Evolutionary conservation across 805 yeast genomes (phyloP).

Genomic region (Sugiyamaella valdiviana): DNA sequence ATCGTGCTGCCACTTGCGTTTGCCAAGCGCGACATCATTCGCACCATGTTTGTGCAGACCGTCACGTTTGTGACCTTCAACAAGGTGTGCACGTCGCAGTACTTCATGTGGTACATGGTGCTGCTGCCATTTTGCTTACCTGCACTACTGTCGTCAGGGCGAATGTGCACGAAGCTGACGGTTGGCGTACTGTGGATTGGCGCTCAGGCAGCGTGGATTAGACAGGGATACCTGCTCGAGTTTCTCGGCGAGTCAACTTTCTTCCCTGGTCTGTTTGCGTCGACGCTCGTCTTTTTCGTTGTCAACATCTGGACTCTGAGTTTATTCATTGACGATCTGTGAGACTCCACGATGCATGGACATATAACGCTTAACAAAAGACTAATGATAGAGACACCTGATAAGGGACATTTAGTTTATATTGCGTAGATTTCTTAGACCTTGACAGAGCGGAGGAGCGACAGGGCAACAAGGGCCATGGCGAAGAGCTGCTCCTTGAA

Average conservation of each 20-base stretch:
- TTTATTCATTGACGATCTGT: constrained; percentile 44
- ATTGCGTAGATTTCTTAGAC: no score
- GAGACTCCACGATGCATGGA: background rate
- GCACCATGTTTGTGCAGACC: constrained; percentile 67
- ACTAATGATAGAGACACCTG: no score
- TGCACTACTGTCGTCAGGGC: constrained; percentile 30
- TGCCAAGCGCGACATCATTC: constrained; percentile 39
- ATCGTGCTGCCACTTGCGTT: constrained; percentile 51
- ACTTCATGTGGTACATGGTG: constrained; percentile 90
- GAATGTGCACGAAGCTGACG: constrained; percentile 14
- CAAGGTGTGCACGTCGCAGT: constrained; percentile 88
- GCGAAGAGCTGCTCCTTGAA: constrained; percentile 80
- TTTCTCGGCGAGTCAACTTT: constrained; percentile 67
- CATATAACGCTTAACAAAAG: background rate
- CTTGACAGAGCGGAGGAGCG: constrained; percentile 30
- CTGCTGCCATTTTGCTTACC: constrained; percentile 70
- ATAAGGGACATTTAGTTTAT: no score
- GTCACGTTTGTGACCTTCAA: constrained; percentile 71
- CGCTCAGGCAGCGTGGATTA: constrained; percentile 74
- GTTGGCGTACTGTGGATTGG: constrained; percentile 55
- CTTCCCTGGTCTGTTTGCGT: constrained; percentile 48
- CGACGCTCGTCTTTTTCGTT: constrained; percentile 54
- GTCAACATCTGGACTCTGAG: constrained; percentile 58
- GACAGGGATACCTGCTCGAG: constrained; percentile 70
- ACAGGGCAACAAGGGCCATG: constrained; percentile 50